These are phyloP conservation scores for Soucietia sequanensis DNA, from an alignment of 805 yeast genomes.

Conservation along the genomic window DNA sequence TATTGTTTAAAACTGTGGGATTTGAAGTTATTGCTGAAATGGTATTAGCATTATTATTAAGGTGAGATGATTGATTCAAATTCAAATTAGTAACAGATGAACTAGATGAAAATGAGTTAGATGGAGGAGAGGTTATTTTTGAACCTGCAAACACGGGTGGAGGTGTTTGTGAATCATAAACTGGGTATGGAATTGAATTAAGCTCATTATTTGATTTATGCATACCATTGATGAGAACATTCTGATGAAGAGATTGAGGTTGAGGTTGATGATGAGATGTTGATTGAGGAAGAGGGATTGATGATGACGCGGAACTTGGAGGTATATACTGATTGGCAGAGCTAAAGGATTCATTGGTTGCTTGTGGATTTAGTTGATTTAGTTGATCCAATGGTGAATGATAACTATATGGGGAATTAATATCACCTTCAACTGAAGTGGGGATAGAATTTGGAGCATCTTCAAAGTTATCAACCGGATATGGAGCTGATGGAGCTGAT, in stretches of 20 bases:
- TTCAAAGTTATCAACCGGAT: constrained; percentile 13
- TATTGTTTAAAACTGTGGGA: neutral
- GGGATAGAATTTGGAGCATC: constrained; percentile 1
- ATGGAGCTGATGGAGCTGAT: constrained; percentile 12
- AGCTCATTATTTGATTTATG: no score
- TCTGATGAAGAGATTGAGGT: no score
- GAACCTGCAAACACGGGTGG: constrained; percentile 24
- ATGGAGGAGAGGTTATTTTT: constrained; percentile 22
- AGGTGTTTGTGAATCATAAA: constrained; percentile 20
- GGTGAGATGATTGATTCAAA: constrained; percentile 7
- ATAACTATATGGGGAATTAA: neutral
- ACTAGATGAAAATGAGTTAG: constrained; percentile 29
- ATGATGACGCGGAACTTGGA: no score
- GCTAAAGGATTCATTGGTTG: no score
- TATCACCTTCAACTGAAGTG: no score
- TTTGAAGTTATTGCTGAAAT: no score
- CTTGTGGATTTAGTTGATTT: constrained; percentile 1
- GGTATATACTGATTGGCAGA: no score
- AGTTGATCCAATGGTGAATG: constrained; percentile 1
- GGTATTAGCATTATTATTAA: no score
- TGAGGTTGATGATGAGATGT: no score
- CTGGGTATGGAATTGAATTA: constrained; percentile 15
- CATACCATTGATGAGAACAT: no score
- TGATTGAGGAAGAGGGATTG: no score
- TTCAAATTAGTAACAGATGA: constrained; percentile 37